Evolutionary conservation across 2,329 filamentous ascomycete species (phyloP).

Genomic region (Talaromyces sp.): DNA sequence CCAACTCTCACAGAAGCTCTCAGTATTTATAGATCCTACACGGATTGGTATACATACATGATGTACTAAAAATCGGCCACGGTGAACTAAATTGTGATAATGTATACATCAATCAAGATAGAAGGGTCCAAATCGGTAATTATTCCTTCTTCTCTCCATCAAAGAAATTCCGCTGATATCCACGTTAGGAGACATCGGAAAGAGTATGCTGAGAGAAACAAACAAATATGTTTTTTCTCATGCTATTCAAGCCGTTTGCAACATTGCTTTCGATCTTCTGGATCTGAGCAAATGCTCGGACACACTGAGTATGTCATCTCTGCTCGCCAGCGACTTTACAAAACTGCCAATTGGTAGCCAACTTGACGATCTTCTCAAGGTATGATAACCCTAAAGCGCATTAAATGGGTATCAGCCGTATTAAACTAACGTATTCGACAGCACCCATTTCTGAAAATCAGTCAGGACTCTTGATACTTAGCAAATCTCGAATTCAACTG

Average conservation of each 20-base stretch:
- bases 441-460: neutral
- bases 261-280: neutral
- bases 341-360: neutral
- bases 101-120: slow-evolving; percentile 1
- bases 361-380: neutral
- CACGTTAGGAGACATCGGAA: neutral
- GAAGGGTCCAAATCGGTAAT: neutral
- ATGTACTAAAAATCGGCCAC: neutral
- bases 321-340: neutral
- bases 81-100: neutral
- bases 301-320: neutral
- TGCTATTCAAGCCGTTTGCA: neutral
- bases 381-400: neutral
- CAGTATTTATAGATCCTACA: neutral
- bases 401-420: neutral
- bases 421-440: neutral
- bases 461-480: neutral
- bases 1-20: neutral
- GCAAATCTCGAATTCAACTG: neutral
- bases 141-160: neutral
- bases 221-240: neutral
- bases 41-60: neutral
- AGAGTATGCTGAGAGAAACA: neutral
- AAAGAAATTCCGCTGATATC: neutral
- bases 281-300: neutral